phyloP scores from a whole-genome alignment of 768 basidiomycete genomes.

The Mycena olivaceomarginata region DNA sequence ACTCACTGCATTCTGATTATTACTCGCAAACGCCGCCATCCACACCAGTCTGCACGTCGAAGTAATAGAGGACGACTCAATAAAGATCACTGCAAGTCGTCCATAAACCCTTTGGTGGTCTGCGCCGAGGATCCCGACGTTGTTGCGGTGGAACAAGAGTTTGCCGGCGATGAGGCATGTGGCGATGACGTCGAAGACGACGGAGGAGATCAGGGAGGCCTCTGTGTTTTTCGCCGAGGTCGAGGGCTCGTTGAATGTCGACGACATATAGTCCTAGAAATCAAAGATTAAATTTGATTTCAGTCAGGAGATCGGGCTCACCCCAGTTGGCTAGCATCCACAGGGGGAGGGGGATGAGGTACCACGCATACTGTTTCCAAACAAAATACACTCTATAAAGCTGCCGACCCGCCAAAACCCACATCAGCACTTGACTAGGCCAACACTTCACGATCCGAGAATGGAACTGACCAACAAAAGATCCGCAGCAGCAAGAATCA shows the following conservation, averaged over 20 bases:
- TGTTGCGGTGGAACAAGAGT: slow-evolving; percentile 25
- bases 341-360: not conserved
- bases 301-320: slow-evolving; percentile 3
- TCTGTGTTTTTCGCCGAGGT: slow-evolving; percentile 9
- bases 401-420: slow-evolving; percentile 25
- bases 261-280: slow-evolving; percentile 7
- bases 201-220: slow-evolving; percentile 5
- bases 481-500: slow-evolving; percentile 36
- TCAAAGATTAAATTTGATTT: slow-evolving; percentile 2
- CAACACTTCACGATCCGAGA: slow-evolving; percentile 11
- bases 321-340: slow-evolving; percentile 8
- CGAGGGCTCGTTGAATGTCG: slow-evolving; percentile 8
- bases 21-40: slow-evolving; percentile 36
- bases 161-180: slow-evolving; percentile 26
- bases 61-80: slow-evolving; percentile 26
- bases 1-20: slow-evolving; percentile 25
- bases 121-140: slow-evolving; percentile 28
- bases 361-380: slow-evolving; percentile 22
- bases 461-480: slow-evolving; percentile 30
- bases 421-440: slow-evolving; percentile 18
- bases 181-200: slow-evolving; percentile 9
- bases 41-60: slow-evolving; percentile 37
- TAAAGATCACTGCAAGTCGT: slow-evolving; percentile 9
- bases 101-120: slow-evolving; percentile 19
- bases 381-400: slow-evolving; percentile 32